Base-by-base conservation (phyloP, 176 grass and related monocot species). In the Alopecurus myosuroides region DNA sequence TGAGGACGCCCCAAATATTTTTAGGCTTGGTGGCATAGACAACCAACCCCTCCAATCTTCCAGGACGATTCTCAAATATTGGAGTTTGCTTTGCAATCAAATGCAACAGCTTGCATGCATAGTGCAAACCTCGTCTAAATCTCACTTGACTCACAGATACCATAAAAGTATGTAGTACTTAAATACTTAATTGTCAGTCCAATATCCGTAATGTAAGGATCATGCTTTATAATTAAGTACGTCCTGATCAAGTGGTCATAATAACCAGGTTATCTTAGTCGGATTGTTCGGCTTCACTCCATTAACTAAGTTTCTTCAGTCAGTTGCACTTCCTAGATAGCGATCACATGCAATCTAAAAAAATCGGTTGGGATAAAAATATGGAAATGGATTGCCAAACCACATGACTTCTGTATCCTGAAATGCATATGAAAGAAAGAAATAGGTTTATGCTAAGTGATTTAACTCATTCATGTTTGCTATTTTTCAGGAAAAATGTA, bases 321-420 rank as follows among this genome's bases (percentile, higher is more conserved):
- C 91, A 41, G 85, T 93, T 36, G 94, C 74, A 74, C 93, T 88
- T 58, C 91, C 94, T 34, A 88, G 76, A 19, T 91, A 96, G 79
- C 89, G 94, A 70, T 93, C 94, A 77, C 91, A 96, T 73, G 91
- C 86, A 70, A 91, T 93, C 79, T 96, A 91, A 77, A 96, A 89
- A 84, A 93, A 91, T 41, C 81, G 86, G 46, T 93, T 81, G 40
- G 84, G 81, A 52, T 96, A 84, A 44, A 95, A 93, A 71, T 85
- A 29, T 68, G 88, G 91, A 84, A 87, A 93, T 74, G 94, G 94
- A 88, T 91, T 93, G 74, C 86, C 86, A 63, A 96, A 96, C 91
- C 91, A 96, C 88, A 93, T 89, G 40, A 91, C 83, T 28, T 96
- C 90, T n/a, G 93, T 86, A 95, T 95, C 93, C 93, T 95, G 88